Evolutionary conservation across 2,329 filamentous ascomycete genomes (phyloP), one percentile per base, ranked within the genome.

Genomic region (Biscogniauxia mediterranea): DNA sequence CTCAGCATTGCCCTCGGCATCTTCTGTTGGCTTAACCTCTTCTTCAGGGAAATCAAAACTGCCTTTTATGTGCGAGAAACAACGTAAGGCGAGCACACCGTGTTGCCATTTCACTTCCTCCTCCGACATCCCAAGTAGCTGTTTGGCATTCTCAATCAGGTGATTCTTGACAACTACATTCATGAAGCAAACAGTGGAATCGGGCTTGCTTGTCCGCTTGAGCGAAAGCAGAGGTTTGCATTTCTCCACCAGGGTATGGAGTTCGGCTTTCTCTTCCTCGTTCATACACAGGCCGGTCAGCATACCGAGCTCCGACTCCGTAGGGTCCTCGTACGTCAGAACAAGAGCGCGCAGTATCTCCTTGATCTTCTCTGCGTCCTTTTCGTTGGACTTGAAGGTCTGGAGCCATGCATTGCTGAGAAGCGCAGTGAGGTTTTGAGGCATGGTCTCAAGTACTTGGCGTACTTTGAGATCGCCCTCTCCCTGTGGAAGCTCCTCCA

Each of bases 71-170:
- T 79, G 75, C 2, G 73, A 70, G 57, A 79, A 76, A 0, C 73
- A 73, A 9, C 78, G 69, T 4, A 78, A 68, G 2, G 75, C 74
- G 3, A 79, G 65, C 2, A 79, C 73, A 2, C 78, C 78, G n/a
- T 79, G 77, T 49, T 79, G 78, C 65, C 76, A 73, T 56, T 75
- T 77, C 15, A 72, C 74, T 13, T 76, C 78, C 49, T 79, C 76
- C 0, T 69, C 62, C 0, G 76, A 76, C 50, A 79, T 69, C 0
- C 74, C 73, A 2, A 79, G 69, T 4, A 73, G 66, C 52, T 64
- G 66, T 42, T 72, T 68, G 11, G 76, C 68, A 55, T 78, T 78
- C n/a, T 78, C 73, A 0, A 77, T 62, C 5, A 79, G 69, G 60
- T 79, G 77, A 2, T 66, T 68, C 61, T 77, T 78, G 32, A 79